Base-by-base conservation (phyloP, 768 basidiomycete species). In the Naganishia friedmannii region DNA sequence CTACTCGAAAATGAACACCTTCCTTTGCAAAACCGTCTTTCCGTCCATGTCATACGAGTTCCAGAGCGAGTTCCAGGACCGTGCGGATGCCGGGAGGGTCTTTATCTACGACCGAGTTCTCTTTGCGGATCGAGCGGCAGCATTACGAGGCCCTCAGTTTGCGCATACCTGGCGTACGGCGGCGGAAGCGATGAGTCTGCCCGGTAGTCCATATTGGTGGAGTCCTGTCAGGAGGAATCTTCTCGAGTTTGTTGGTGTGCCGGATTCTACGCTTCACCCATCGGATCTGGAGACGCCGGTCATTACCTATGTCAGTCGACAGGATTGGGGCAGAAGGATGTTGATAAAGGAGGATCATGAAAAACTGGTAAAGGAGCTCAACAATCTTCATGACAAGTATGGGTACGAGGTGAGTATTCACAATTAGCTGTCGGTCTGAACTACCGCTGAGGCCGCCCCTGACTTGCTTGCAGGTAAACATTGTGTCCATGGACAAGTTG, bases 301-400 rank as follows among this genome's bases (percentile, higher is more conserved):
- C 29, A 92, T 97, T 82, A 95, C 93, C 13, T 97, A 97, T 75
- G 86, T 96, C 70, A 91, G 89, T 10, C 85, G 93, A 5, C 93
- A 97, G 77, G 87, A 85, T 2, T 97, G 93, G 93, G 89, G 88
- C 19, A 83, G 93, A 53, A 85, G 93, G 26, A 94, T 89, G 88
- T 80, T 97, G 67, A 86, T 86, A 37, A 85, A 84, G 34, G 86
- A 86, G 68, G 86, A 93, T 76, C 92, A 97, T 78, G 88, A 92
- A 3, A 85, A 82, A 65, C 85, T 97, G 10, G 92, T 96, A 0
- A 74, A 83, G 69, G 91, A 89, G 77, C 81, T 97, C 23, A 83
- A 88, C 74, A 86, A 86, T 72, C 82, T 95, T 56, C 84, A 87
- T 29, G 87, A 89, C 68, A 74, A 83, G 63, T 85, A 92, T 73